A percentile compares a stretch with the other conserved stretches of the same genome.
These are phyloP conservation scores for Flagelloscypha sp. DNA, from an alignment of 768 basidiomycete species.

Conservation along the genomic window DNA sequence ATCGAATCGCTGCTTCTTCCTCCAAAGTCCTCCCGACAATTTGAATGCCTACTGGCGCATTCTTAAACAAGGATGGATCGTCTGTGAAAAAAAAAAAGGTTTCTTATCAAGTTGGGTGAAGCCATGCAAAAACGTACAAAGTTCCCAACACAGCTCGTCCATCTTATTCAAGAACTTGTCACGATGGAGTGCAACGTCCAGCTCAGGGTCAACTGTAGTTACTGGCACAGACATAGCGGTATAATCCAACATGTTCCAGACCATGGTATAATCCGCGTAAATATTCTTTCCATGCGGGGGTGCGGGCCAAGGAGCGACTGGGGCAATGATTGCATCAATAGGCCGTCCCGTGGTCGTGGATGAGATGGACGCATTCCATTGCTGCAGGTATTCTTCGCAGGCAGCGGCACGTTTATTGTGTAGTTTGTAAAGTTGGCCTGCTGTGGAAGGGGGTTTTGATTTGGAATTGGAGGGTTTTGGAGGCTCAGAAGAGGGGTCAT, in stretches of 20 bases:
- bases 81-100: conserved; percentile 28
- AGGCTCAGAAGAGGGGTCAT: conserved; percentile 13
- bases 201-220: conserved; percentile 41
- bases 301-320: conserved; percentile 52
- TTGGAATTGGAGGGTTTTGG: neutral
- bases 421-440: too few species aligned
- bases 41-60: conserved; percentile 59
- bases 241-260: conserved; percentile 68
- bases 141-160: conserved; percentile 43
- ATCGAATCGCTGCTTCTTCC: conserved; percentile 65
- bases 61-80: conserved; percentile 43
- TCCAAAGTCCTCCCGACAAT: conserved; percentile 62
- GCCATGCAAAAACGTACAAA: conserved; percentile 38
- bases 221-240: conserved; percentile 57
- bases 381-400: conserved; percentile 51
- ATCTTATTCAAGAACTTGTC: conserved; percentile 36
- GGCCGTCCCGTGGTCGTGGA: conserved; percentile 62
- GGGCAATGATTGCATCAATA: conserved; percentile 67
- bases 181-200: conserved; percentile 40
- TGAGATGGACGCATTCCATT: conserved; percentile 48
- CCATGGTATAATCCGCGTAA: conserved; percentile 50
- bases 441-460: conserved; percentile 13
- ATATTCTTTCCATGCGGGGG: conserved; percentile 52
- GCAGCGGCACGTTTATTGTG: too few species aligned
- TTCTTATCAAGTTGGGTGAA: neutral